Evolutionary conservation across 305 asterid species (phyloP).

Genomic region (Stenogyne calaminthoides): DNA sequence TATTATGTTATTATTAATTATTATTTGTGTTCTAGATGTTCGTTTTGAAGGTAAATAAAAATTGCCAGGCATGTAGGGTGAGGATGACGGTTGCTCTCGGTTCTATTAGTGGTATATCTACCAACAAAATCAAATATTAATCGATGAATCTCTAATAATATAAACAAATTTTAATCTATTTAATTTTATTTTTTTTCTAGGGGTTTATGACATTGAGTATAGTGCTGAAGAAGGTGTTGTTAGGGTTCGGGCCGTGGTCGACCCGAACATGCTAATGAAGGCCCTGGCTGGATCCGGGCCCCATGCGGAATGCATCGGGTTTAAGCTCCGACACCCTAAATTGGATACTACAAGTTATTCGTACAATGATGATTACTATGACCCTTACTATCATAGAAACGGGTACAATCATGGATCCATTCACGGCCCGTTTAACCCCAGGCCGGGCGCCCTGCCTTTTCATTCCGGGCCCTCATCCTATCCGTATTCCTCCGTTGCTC

Average conservation of each 20-base stretch:
- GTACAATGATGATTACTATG: slow-evolving; percentile 13
- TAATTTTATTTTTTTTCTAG: slow-evolving; percentile 19
- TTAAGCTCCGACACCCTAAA: slow-evolving; percentile 48
- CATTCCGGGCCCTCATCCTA: neutral
- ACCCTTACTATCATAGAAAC: slow-evolving; percentile 3
- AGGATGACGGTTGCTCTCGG: slow-evolving; percentile 44
- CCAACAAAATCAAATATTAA: neutral
- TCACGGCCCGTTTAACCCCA: slow-evolving; percentile 21
- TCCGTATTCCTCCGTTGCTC: slow-evolving; percentile 15
- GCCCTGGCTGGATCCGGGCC: slow-evolving; percentile 50
- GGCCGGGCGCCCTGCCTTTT: slow-evolving; percentile 32
- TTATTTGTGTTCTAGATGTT: slow-evolving; percentile 39
- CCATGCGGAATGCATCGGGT: slow-evolving; percentile 53
- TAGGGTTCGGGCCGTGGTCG: slow-evolving; percentile 43
- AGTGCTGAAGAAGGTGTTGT: slow-evolving; percentile 44
- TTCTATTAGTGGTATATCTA: slow-evolving; percentile 37
- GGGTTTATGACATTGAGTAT: slow-evolving; percentile 46
- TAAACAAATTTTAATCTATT: neutral
- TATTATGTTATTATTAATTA: neutral
- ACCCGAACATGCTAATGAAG: slow-evolving; percentile 46
- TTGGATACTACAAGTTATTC: slow-evolving; percentile 8
- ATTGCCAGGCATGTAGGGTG: slow-evolving; percentile 57
- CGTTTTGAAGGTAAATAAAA: slow-evolving; percentile 48
- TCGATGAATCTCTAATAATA: neutral
- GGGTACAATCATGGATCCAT: slow-evolving; percentile 17